Evolutionary conservation across 345 rosid species (phyloP), one percentile per base, ranked within the genome.

Genomic region (Populus nigra): DNA sequence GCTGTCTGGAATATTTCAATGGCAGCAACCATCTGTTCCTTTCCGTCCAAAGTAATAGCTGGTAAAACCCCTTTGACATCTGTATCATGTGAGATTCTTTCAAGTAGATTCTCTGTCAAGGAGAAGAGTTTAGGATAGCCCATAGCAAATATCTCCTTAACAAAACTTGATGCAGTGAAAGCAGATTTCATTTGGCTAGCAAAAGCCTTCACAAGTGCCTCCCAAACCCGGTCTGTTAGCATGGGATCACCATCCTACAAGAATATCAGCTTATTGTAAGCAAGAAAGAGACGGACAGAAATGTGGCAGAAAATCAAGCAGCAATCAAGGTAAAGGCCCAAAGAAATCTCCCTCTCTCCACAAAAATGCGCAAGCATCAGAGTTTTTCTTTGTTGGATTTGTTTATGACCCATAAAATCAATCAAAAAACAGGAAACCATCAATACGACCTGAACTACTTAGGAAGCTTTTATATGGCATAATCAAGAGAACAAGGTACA

Each of bases 141-240:
- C 75, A 76, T 82, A 4, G 98, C 92, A 80, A 96, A 92, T 78
- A 91, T 90, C 78, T 96, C 98, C 85, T 94, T 96, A 15, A 96
- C 98, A 86, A 92, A 96, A 85, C 97, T 96, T 78, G 99, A 96
- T 45, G 98, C 97, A 47, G 97, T 92, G 84, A 87, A 96, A 74
- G 97, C 94, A 78, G 98, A 91, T 81, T 94, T 96, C 97, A 96
- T 92, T 80, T 94, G 99, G 78, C 75, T 88, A 16, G 97, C 89
- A 90, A 94, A 94, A 29, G 94, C 92, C 83, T 94, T 94, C 82
- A 94, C 94, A 79, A 94, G 81, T 59, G 97, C 97, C 81, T 92
- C 99, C 99, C 99, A 96, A 53, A 96, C 97, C 77, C 97, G 86
- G 79, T 91, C 97, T 1, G 99, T 91, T 77, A 91, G 75, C 91